Evolutionary conservation across 306 rosid genomes (phyloP), one percentile per base, ranked within the genome.

Genomic region (Castanopsis chinensis): DNA sequence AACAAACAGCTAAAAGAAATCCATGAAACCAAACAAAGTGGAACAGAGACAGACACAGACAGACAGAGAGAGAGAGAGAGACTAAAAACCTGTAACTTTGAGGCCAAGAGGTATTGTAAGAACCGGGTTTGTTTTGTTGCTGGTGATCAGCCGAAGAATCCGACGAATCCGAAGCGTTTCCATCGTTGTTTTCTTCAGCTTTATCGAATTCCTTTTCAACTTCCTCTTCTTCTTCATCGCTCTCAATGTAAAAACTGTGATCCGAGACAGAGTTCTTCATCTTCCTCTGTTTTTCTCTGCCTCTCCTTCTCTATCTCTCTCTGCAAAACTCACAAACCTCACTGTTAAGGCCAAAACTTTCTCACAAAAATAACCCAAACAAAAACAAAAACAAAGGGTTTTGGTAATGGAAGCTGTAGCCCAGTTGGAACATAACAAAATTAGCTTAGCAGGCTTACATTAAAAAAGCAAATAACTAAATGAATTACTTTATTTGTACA

Each of bases 101-200:
- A 76, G 99, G 99, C 99, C 99, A 96, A 33, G 93, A 75, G 60
- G 90, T 86, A 74, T 83, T 90, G 81, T 84, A 87, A 61, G 99
- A 93, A 74, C 94, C 83, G 53, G 90, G 93, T 69, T 76, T 88
- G 73, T 78, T 78, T 78, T 89, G 93, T 33, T 89, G 89, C 54
- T 76, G 91, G 60, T 83, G 78, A 45, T 90, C 96, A 25, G 76
- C 76, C 12, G 91, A 90, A 55, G 72, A 90, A 63, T 82, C 84
- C 0, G 99, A 96, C 82, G 88, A 90, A 85, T 96, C 99, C 14
- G 98, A 93, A 45, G 87, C 91, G 13, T 92, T 86, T 52, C 93
- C 97, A 20, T 86, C 94, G 69, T 30, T 67, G 33, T 83, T 35
- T 37, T 79, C 97, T 61, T 83, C 89, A 27, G 56, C 96, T 75